Percentiles rank a stretch among this genome's conserved stretches.
phyloP scores from a whole-genome alignment of 345 rosid species.

The Sonneratia alba region DNA sequence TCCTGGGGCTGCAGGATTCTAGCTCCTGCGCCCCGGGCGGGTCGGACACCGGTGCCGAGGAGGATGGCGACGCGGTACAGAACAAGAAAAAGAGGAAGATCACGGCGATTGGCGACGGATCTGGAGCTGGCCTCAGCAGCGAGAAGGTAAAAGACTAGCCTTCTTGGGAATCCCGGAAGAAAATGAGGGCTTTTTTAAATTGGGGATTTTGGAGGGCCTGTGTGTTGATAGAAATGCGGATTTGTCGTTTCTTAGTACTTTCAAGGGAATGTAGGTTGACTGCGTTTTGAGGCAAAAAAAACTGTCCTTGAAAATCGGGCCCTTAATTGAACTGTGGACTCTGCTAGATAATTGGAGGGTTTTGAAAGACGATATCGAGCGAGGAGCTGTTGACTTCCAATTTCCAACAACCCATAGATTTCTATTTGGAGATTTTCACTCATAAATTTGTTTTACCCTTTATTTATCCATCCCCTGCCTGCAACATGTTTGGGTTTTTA shows the following conservation, averaged over 20 bases:
- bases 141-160: conserved; percentile 28
- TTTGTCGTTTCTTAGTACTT: conserved; percentile 14
- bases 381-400: conserved; percentile 17
- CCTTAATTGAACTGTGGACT: conserved; percentile 10
- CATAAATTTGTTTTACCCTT: not conserved
- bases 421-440: not conserved
- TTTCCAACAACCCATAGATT: not conserved
- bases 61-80: conserved; percentile 11
- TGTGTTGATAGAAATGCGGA: conserved; percentile 8
- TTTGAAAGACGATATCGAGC: conserved; percentile 3
- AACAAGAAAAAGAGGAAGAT: conserved; percentile 34
- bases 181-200: conserved; percentile 3
- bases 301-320: conserved; percentile 43
- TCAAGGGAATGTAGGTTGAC: conserved; percentile 11
- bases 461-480: not conserved
- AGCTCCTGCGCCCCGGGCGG: not conserved
- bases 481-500: not conserved
- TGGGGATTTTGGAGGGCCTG: conserved; percentile 18
- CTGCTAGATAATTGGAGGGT: conserved; percentile 14
- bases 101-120: conserved; percentile 43
- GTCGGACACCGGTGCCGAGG: conserved; percentile 20
- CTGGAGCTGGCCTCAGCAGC: conserved; percentile 18
- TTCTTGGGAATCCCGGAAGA: not conserved
- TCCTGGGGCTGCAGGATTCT: conserved; percentile 29
- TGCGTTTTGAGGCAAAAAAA: not conserved